Evolutionary conservation across 805 yeast genomes (phyloP), one percentile per base, ranked within the genome.

Genomic region (Grigorovia transvaalensis): DNA sequence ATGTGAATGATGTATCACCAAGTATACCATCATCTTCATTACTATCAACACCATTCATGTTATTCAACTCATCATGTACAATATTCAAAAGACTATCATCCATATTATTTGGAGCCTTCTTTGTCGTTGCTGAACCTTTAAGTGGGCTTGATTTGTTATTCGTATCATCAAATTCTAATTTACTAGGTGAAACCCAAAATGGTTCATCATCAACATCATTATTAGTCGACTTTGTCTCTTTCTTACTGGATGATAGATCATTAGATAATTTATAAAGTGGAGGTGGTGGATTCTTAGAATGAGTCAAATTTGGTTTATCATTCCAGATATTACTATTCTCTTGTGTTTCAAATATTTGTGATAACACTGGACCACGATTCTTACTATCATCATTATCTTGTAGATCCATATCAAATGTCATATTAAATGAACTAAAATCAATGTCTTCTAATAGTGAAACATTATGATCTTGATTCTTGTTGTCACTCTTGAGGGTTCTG

Each of bases 1-100:
- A 77, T 0, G 70, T 69, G 57, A 69, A 77, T 0, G 81, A 76
- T 11, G 69, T 70, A 53, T 73, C 77, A 12, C 56, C 48, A 4
- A 56, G 50, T 8, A 68, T 44, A 23, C 44, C 46, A 12, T 41
- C 33, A 29, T 9, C 15, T 43, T 33, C 20, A 19, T 19, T 38
- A 15, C 3, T 20, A 9, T 15, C 15, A 13, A 8, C n/a, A 13
- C 19, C 41, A 15, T 19, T 38, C 1, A 19, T 38, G 12, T 15
- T 19, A 18, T 27, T 46, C 15, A 33, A 33, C 38, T 33, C 38
- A 11, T 33, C 3, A 17, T 20, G 9, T 9, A 38, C 42, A 38
- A 38, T 38, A 38, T 20, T 47, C 45, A 15, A 40, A 30, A 35
- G 33, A 33, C 23, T 47, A 6, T 23, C 29, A 17, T 45, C 23